Percentiles rank a stretch among this genome's conserved stretches.
These are phyloP conservation scores for Boletus rex-veris DNA, from an alignment of 768 basidiomycete genomes.

Conservation along the genomic window DNA sequence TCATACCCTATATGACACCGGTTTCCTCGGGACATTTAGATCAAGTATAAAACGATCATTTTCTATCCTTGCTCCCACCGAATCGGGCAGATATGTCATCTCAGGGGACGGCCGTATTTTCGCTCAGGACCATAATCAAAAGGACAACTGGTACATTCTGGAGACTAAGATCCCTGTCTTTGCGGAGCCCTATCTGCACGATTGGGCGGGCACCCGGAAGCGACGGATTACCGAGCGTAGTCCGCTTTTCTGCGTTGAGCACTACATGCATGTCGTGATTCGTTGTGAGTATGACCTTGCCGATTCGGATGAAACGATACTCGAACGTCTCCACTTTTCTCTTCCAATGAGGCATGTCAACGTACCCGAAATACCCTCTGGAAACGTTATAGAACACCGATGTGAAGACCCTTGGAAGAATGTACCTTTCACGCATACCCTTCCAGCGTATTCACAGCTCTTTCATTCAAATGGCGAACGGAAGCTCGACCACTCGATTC, in stretches of 20 bases:
- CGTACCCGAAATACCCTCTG: constrained; percentile 29
- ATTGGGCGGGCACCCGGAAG: constrained; percentile 29
- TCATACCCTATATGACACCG: constrained; percentile 44
- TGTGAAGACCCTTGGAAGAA: constrained; percentile 9
- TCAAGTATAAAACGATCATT: constrained; percentile 35
- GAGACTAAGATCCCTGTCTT: constrained; percentile 22
- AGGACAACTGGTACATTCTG: constrained; percentile 28
- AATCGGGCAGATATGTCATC: constrained; percentile 47
- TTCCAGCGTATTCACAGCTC: constrained; percentile 78
- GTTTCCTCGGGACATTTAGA: constrained; percentile 32
- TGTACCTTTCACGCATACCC: constrained; percentile 28
- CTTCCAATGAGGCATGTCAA: constrained; percentile 53
- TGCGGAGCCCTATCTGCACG: constrained; percentile 8
- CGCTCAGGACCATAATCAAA: constrained; percentile 22
- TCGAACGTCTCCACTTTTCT: constrained; percentile 33
- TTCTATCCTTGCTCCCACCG: constrained; percentile 46
- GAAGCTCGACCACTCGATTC: constrained; percentile 62
- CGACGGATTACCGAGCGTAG: constrained; percentile 45
- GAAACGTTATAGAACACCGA: neutral
- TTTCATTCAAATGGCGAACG: constrained; percentile 72
- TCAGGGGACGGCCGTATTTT: constrained; percentile 51
- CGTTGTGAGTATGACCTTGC: constrained; percentile 52
- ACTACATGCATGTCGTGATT: constrained; percentile 52
- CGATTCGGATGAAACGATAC: constrained; percentile 26
- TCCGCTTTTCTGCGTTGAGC: constrained; percentile 56